phyloP scores from a whole-genome alignment of 345 rosid species.

The Boechera stricta region DNA sequence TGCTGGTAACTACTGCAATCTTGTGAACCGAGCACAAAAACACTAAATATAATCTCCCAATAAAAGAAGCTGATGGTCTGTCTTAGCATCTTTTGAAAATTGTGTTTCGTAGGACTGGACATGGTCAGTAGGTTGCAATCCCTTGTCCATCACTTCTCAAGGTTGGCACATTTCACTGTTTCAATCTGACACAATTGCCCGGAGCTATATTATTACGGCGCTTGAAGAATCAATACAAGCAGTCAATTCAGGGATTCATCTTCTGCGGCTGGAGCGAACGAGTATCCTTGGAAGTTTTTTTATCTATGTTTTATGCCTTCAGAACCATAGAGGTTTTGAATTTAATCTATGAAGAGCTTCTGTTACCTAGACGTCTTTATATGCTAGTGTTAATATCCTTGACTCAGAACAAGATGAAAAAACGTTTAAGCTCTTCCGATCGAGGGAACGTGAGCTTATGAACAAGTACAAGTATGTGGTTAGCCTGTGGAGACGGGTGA shows the following conservation, averaged over 20 bases:
- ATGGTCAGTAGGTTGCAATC: slow-evolving; percentile 98
- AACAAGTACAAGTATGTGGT: slow-evolving; percentile 83
- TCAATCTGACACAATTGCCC: slow-evolving; percentile 89
- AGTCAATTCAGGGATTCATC: slow-evolving; percentile 84
- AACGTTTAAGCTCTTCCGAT: slow-evolving; percentile 66
- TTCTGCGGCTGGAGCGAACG: slow-evolving; percentile 80
- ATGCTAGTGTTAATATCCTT: slow-evolving; percentile 39
- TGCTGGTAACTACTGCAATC: slow-evolving; percentile 23
- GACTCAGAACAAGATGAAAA: slow-evolving; percentile 64
- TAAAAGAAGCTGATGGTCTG: slow-evolving; percentile 2
- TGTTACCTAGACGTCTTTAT: slow-evolving; percentile 1
- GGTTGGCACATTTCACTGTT: slow-evolving; percentile 90
- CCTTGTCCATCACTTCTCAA: slow-evolving; percentile 81
- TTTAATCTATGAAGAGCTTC: slow-evolving; percentile 4
- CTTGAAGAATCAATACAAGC: slow-evolving; percentile 88
- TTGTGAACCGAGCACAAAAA: not conserved
- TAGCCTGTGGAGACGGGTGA: slow-evolving; percentile 93
- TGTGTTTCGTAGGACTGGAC: slow-evolving; percentile 79
- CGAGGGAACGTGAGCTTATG: slow-evolving; percentile 78
- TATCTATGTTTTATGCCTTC: slow-evolving; percentile 5
- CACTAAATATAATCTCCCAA: not conserved
- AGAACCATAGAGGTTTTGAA: slow-evolving; percentile 17
- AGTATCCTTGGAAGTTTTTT: slow-evolving; percentile 73
- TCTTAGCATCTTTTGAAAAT: slow-evolving; percentile 13
- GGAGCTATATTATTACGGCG: slow-evolving; percentile 86